These are phyloP conservation scores for Darksidea phi DNA, from an alignment of 495 filamentous ascomycete genomes.

Conservation along the genomic window DNA sequence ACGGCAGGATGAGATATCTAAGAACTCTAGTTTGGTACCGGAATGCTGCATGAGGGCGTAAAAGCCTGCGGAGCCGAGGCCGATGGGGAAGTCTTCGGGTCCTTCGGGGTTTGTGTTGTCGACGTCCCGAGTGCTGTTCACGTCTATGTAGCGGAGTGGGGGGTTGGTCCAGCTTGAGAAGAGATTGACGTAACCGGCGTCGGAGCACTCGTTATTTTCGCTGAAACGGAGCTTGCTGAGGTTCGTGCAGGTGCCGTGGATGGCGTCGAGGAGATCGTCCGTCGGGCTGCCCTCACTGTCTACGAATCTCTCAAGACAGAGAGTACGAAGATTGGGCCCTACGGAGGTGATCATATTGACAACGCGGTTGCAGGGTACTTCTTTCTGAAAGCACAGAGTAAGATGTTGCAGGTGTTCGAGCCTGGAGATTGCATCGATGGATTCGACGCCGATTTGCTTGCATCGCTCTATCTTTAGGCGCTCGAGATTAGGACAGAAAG, in stretches of 20 bases:
- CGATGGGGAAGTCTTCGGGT: constrained; percentile 54
- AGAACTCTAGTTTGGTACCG: constrained; percentile 55
- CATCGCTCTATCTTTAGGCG: constrained; percentile 71
- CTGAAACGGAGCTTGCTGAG: constrained; percentile 76
- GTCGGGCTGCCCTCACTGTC: constrained; percentile 41
- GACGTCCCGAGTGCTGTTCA: constrained; percentile 70
- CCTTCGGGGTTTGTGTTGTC: constrained; percentile 67
- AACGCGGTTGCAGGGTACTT: constrained; percentile 57
- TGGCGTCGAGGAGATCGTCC: constrained; percentile 47
- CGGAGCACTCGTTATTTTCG: constrained; percentile 69
- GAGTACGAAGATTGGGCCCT: constrained; percentile 63
- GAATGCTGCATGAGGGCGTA: constrained; percentile 82
- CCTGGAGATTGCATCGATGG: constrained; percentile 54
- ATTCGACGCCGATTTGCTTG: constrained; percentile 50
- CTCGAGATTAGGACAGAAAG: constrained; percentile 60
- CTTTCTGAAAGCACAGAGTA: constrained; percentile 60
- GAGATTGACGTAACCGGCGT: constrained; percentile 65
- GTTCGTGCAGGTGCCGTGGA: constrained; percentile 65
- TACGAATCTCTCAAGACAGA: constrained; percentile 62
- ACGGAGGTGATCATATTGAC: constrained; percentile 57
- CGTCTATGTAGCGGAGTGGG: constrained; percentile 64
- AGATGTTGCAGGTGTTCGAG: constrained; percentile 66
- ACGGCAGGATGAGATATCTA: constrained; percentile 77
- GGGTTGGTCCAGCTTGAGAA: constrained; percentile 75
- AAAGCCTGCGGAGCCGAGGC: constrained; percentile 73